Conservation (phyloP, 306 rosid genomes). For the Vigna nakashimae region DNA sequence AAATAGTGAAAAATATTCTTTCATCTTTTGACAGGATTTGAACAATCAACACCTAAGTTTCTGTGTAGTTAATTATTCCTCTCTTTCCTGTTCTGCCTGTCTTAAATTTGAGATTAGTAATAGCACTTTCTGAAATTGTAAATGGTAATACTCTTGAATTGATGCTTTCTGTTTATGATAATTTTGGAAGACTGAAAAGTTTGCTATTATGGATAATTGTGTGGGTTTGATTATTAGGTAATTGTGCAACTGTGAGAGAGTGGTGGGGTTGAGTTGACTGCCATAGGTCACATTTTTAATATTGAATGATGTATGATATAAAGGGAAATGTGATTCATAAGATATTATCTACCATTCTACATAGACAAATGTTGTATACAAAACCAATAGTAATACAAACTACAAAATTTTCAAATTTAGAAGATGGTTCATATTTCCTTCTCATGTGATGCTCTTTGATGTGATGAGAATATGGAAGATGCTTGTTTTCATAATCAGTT, state of each 20-base stretch:
- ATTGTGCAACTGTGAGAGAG: background rate
- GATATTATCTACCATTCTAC: background rate
- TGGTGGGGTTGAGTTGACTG: conserved; percentile 25
- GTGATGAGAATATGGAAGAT: no score
- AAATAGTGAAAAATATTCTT: conserved; percentile 48
- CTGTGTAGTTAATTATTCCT: background rate
- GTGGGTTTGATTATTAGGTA: conserved; percentile 11
- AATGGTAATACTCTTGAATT: background rate
- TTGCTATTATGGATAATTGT: background rate
- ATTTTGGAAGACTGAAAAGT: background rate
- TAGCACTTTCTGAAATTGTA: background rate
- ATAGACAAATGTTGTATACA: background rate
- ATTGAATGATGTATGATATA: background rate
- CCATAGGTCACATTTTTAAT: background rate
- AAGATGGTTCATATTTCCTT: background rate
- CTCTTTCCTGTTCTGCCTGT: background rate
- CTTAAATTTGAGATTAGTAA: conserved; percentile 14
- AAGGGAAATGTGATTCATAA: no score
- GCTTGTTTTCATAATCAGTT: no score
- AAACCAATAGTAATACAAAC: background rate
- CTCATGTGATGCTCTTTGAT: background rate
- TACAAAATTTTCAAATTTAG: background rate
- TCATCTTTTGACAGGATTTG: background rate
- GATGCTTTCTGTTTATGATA: conserved; percentile 16
- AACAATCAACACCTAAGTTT: conserved; percentile 11